Base-by-base conservation (phyloP, 139 green algal genomes). In the Mesotaenium endlicherianum region DNA sequence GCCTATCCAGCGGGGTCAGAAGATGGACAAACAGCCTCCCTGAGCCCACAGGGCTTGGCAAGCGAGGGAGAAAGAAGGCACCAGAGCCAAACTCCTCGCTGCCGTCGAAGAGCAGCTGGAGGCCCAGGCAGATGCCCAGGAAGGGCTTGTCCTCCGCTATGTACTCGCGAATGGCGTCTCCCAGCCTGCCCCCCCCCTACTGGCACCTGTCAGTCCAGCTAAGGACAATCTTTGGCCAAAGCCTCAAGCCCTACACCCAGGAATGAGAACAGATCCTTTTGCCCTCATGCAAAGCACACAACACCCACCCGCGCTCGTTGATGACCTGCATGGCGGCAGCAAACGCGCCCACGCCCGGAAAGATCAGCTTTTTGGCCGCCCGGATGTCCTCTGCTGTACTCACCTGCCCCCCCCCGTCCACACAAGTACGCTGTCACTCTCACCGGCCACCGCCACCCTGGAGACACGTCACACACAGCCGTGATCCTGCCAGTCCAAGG, bases 81-180 rank as follows among this genome's bases (percentile, higher is more conserved):
- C 69, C 95, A 17, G 42, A 95, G 34, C 95, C 95, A 70, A 90
- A 96, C 90, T 99, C 96, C n/a, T 97, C 93, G 77, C 90, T 95
- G 47, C 94, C 95, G 40, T 99, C 95, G 87, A 99, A 99, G 41
- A 99, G 91, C 45, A 98, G 87, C 90, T 99, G 96, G 86, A 99
- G 87, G 60, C 96, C 96, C 43, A 99, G 89, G 90, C 96, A 99
- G 86, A 99, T 97, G 79, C 96, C 96, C 38, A 98, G 82, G 89
- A 99, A 99, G 39, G 96, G 95, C 60, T 87, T 85, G 59, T 72
- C 78, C 34, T 31, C 14, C 43, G 38, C 39, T 16, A 89, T 64
- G 77, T 89, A 89, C 47, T 89, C 43, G 26, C 41, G 50, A 2
- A 88, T 75, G 4, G 83, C 34, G 17, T 86, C 83, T 45, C 53